Base-by-base conservation (phyloP, 129 eudicot genomes). In the Artemisia tridentata region DNA sequence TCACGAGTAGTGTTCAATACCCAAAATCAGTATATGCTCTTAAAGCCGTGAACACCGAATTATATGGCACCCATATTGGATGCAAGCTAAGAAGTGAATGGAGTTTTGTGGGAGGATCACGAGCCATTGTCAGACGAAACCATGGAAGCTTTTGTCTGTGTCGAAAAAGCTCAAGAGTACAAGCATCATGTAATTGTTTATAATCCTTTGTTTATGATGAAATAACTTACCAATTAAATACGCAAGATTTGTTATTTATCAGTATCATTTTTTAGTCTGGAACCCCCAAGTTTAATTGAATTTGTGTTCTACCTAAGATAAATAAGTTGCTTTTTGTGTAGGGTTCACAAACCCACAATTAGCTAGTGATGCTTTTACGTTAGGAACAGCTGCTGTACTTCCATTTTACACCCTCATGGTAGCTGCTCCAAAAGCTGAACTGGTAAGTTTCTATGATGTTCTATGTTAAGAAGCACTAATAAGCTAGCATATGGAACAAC, bases 371-470 rank as follows among this genome's bases (percentile, higher is more conserved):
- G 91, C 78, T 70, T 93, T 93, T 49, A 93, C 98, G 43, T 54
- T 87, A 63, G 98, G 97, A 69, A 93, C 98, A 1, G 88, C 77
- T 60, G 97, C 95, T 38, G 98, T 93, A 83, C 97, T 89, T 78
- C 98, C 98, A 25, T 85, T 87, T 79, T 93, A 93, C 77, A 85
- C 96, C 27, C 89, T 87, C 78, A 93, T 93, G 98, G 84, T 93
- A 72, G 82, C 83, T 50, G 98, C 98, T 74, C 98, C 98, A 75
- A 82, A 67, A 85, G 85, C 97, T 50, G 86, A 89, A 73, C 63
- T 93, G 68, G 31, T 27, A 27, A 27, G 31, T 27, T 27, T 27
- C 31, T 27, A 27, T 27, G 31, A 27, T 27, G 31, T 27, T 3
- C 31, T 27, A 27, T 27, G 31, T 27, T 27, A 27, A 3, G 31